Percentiles rank a stretch among this genome's conserved stretches.
These are phyloP conservation scores for Backusella tarrabulga DNA, from an alignment of 192 early-diverging fungal genomes.

Conservation along the genomic window DNA sequence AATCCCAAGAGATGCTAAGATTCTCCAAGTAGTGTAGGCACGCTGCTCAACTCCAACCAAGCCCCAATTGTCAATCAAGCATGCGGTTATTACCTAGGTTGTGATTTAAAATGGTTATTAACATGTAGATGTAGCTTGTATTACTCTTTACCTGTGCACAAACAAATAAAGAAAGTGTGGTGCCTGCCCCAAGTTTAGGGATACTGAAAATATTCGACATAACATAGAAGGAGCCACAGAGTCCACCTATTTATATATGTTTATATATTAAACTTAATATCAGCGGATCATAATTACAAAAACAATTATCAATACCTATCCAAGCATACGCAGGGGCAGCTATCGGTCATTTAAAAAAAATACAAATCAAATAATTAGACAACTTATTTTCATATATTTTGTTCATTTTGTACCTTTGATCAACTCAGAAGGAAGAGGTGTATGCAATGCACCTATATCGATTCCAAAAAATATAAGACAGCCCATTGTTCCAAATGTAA, in stretches of 20 bases:
- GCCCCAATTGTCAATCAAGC: conserved; percentile 50
- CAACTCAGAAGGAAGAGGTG: conserved; percentile 10
- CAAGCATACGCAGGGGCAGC: conserved; percentile 48
- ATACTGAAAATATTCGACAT: conserved; percentile 45
- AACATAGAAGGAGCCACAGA: conserved; percentile 48
- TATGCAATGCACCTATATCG: conserved; percentile 15
- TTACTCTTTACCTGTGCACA: conserved; percentile 38
- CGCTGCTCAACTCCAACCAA: conserved; percentile 41
- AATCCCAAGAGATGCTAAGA: conserved; percentile 40
- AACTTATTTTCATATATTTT: neutral
- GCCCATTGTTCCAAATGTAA: conserved; percentile 2
- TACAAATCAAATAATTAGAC: neutral
- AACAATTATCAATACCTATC: conserved; percentile 10
- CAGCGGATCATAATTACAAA: too few species aligned
- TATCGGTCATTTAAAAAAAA: neutral
- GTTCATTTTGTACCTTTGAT: conserved; percentile 6
- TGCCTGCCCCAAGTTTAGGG: conserved; percentile 51
- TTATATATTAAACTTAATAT: neutral
- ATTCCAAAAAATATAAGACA: conserved; percentile 28
- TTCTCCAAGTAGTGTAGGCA: conserved; percentile 40
- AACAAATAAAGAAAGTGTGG: conserved; percentile 45
- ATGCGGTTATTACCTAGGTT: conserved; percentile 41
- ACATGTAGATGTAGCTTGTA: neutral
- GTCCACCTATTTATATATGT: conserved; percentile 36
- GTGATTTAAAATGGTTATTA: neutral